Base-by-base conservation (phyloP, 2,329 filamentous ascomycete genomes). In the Juglanconis juglandina region DNA sequence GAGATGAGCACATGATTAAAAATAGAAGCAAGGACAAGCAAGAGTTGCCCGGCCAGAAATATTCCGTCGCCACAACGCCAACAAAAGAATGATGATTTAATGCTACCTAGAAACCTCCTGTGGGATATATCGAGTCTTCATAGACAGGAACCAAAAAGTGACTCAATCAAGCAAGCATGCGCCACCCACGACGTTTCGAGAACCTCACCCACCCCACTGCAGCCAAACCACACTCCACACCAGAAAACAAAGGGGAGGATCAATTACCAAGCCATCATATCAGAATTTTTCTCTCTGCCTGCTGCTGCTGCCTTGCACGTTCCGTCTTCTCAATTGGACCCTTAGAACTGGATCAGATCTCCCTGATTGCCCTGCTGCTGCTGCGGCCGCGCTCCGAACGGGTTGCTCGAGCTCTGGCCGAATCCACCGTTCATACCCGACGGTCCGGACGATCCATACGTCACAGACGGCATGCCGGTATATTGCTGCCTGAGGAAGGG, bases 401-500 rank as follows among this genome's bases (percentile, higher is more conserved):
- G 85, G 66, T 88, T 88, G 71, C 75, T 81, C 62, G 70, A 77
- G 58, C 71, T 72, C 59, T 77, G 77, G 30, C 76, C 75, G 58
- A 71, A 74, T 5, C 60, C 60, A 32, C 83, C 81, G 64, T 82
- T 83, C 75, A 83, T 78, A 9, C 80, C 81, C 2, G 81, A 82
- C 13, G 82, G 82, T 0, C 83, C 82, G 7, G 84, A 85, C 13
- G 81, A 81, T 14, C 78, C 77, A 64, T 88, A 88, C 50, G 78
- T 81, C 34, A 84, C 76, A 37, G 78, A 79, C 34, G 87, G 87
- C 83, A 88, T 85, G 44, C 92, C 92, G 0, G 91, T 96, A 69
- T 89, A 95, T 72, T 96, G 92, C 63, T 87, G 86, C 62, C 87
- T 85, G 67, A 96, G 78, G 78, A 98, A 99, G 0, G 95, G 95